Conservation (phyloP, 805 yeast genomes). For the Ogataea pilisensis region DNA sequence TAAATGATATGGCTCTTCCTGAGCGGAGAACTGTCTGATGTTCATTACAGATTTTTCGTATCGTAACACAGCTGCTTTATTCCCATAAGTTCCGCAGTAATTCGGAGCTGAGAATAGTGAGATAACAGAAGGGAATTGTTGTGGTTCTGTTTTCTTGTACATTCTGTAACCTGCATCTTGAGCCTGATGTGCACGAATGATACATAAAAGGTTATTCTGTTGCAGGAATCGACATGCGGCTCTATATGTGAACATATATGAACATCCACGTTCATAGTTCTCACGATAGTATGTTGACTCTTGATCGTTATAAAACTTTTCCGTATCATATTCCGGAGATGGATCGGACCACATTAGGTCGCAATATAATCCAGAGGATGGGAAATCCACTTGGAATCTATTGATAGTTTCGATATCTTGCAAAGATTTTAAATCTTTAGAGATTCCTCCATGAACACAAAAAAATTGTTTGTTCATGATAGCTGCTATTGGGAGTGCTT, state of each 20-base stretch:
- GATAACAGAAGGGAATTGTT: constrained; percentile 85
- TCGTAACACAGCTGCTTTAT: constrained; percentile 91
- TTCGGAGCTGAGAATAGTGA: constrained; percentile 96
- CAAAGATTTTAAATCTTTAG: constrained; percentile 72
- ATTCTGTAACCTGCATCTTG: constrained; percentile 97
- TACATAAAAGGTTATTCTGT: constrained; percentile 71
- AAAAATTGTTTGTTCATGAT: constrained; percentile 90
- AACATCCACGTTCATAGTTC: constrained; percentile 81
- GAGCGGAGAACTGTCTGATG: constrained; percentile 86
- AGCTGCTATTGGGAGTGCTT: constrained; percentile 87
- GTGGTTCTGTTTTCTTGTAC: constrained; percentile 77
- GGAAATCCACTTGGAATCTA: constrained; percentile 82
- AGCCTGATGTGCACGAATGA: constrained; percentile 95
- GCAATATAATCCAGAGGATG: constrained; percentile 90
- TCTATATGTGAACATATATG: constrained; percentile 80
- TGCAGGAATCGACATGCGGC: constrained; percentile 80
- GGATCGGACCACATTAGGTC: constrained; percentile 98
- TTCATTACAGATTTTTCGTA: constrained; percentile 92
- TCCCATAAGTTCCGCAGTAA: constrained; percentile 85
- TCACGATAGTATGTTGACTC: constrained; percentile 47
- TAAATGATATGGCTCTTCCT: constrained; percentile 95
- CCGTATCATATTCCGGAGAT: constrained; percentile 73
- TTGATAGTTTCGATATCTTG: constrained; percentile 67
- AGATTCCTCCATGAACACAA: constrained; percentile 95
- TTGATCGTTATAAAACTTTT: constrained; percentile 30